A percentile compares a stretch with the other conserved stretches of the same genome.
Conservation (phyloP, 305 asterid genomes). For the Fraxinus angustifolia region DNA sequence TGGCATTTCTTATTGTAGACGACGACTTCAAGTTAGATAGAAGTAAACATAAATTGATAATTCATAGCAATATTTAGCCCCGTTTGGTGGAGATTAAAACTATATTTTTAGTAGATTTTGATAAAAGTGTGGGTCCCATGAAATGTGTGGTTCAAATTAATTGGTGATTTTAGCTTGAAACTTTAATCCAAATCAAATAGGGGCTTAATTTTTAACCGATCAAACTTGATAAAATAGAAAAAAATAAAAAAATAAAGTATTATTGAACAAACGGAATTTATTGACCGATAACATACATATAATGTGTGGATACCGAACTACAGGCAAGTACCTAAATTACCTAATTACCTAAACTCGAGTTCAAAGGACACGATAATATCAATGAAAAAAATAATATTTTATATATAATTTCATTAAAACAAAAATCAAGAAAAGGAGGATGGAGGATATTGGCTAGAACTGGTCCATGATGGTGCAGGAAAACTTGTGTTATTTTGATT, state of each 20-base stretch:
- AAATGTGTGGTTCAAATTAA: too few species aligned
- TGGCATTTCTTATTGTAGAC: background rate
- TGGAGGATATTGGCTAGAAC: slow-evolving; percentile 43
- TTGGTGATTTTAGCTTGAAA: too few species aligned
- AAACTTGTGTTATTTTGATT: slow-evolving; percentile 25
- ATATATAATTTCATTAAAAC: too few species aligned
- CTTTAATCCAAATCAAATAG: too few species aligned
- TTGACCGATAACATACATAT: background rate
- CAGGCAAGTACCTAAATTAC: background rate
- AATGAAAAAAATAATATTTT: background rate
- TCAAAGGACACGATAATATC: background rate
- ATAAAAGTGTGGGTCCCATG: too few species aligned
- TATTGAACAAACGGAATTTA: background rate
- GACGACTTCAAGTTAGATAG: background rate
- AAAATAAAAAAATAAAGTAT: background rate
- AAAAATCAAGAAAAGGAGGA: slow-evolving; percentile 42
- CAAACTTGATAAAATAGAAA: background rate
- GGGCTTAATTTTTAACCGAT: background rate
- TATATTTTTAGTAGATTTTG: too few species aligned
- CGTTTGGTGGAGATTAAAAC: too few species aligned
- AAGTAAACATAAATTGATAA: too few species aligned
- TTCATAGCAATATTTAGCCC: background rate
- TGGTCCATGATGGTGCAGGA: slow-evolving; percentile 49
- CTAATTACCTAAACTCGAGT: background rate
- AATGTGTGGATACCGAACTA: background rate